Conservation (phyloP, 768 basidiomycete species). For the Gyrodon lividus region DNA sequence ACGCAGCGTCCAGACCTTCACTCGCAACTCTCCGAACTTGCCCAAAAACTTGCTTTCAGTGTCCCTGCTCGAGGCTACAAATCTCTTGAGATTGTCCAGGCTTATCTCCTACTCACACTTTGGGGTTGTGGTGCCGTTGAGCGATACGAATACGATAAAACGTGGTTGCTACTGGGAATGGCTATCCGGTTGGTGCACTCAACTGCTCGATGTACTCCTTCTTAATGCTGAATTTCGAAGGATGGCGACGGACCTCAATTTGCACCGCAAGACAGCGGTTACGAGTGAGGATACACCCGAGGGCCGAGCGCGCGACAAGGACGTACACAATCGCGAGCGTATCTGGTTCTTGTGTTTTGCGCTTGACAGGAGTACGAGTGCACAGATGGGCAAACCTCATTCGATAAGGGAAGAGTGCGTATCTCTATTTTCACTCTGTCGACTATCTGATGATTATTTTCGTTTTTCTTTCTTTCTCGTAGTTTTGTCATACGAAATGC, state of each 20-base stretch:
- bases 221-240: constrained; percentile 38
- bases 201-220: not conserved
- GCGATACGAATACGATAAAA: constrained; percentile 94
- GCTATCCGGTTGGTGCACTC: constrained; percentile 59
- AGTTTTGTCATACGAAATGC: constrained; percentile 89
- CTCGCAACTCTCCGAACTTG: constrained; percentile 71
- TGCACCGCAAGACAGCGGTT: constrained; percentile 80
- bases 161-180: constrained; percentile 89
- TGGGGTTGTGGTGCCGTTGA: constrained; percentile 97
- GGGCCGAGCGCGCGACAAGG: constrained; percentile 71
- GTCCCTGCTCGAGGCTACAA: constrained; percentile 88
- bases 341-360: constrained; percentile 90
- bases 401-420: constrained; percentile 91
- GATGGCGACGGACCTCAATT: constrained; percentile 94
- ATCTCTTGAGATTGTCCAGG: constrained; percentile 93
- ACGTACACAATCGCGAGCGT: constrained; percentile 92
- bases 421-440: not conserved
- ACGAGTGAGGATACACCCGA: constrained; percentile 71
- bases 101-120: constrained; percentile 82
- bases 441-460: not conserved
- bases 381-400: constrained; percentile 97
- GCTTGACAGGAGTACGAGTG: constrained; percentile 86
- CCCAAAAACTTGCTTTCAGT: constrained; percentile 84
- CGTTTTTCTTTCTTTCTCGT: constrained; percentile 7
- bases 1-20: constrained; percentile 79